A percentile compares a stretch with the other conserved stretches of the same genome.
These are phyloP conservation scores for Corynascus novoguineensis DNA, from an alignment of 495 filamentous ascomycete genomes.

Conservation along the genomic window DNA sequence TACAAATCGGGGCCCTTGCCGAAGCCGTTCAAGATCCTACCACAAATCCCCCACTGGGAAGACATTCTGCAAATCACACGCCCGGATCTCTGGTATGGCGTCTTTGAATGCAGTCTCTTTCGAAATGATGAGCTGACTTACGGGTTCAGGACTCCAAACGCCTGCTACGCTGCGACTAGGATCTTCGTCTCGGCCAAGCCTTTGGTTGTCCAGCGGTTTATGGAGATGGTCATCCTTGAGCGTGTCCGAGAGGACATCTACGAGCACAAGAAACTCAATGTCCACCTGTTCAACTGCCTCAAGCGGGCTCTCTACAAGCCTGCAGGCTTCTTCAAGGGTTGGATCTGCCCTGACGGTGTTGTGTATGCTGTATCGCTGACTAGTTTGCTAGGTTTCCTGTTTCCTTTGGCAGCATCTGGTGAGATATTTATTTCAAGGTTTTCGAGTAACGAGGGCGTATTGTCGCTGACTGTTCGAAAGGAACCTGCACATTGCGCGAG, in stretches of 20 bases:
- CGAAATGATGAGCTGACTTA: not conserved
- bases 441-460: not conserved
- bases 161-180: conserved; percentile 69
- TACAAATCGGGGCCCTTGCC: conserved; percentile 94
- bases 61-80: conserved; percentile 50
- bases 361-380: not conserved
- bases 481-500: conserved; percentile 82
- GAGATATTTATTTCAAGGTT: conserved; percentile 21
- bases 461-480: not conserved
- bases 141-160: conserved; percentile 65
- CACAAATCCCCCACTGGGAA: conserved; percentile 84
- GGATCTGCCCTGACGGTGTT: not conserved
- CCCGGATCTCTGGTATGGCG: conserved; percentile 23
- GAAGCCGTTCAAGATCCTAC: conserved; percentile 96
- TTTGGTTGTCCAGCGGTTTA: conserved; percentile 67
- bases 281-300: conserved; percentile 87
- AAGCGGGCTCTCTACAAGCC: conserved; percentile 95
- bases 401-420: conserved; percentile 69
- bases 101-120: not conserved
- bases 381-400: conserved; percentile 57
- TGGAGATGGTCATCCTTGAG: conserved; percentile 75
- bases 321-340: conserved; percentile 93
- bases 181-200: conserved; percentile 84
- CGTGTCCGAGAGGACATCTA: conserved; percentile 73
- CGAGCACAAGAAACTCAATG: conserved; percentile 86